A percentile compares a stretch with the other conserved stretches of the same genome.
phyloP scores from a whole-genome alignment of 352 stramenopile species.

The Bremia lactucae region DNA sequence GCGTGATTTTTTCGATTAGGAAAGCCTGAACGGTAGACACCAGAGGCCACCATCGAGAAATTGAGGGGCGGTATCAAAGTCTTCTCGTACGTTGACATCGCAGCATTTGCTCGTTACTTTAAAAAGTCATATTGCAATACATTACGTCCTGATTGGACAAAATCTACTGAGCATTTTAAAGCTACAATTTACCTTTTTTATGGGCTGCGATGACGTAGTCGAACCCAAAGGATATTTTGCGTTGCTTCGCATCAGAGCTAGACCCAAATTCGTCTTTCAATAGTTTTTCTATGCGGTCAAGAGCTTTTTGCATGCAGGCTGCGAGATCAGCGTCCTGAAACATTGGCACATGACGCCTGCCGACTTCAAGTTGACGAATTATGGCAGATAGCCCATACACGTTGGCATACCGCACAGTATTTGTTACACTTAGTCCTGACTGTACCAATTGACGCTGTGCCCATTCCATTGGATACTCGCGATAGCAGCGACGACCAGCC shows the following conservation, averaged over 20 bases:
- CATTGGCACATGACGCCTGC: conserved; percentile 63
- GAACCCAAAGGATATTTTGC: conserved; percentile 66
- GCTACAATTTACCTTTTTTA: conserved; percentile 11
- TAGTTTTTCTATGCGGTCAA: conserved; percentile 51
- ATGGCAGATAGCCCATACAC: conserved; percentile 81
- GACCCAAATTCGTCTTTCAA: conserved; percentile 17
- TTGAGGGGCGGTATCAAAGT: conserved; percentile 84
- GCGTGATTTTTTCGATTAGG: conserved; percentile 83
- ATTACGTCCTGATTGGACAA: conserved; percentile 11
- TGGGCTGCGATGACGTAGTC: conserved; percentile 80
- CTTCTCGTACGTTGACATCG: conserved; percentile 81
- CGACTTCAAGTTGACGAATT: conserved; percentile 85
- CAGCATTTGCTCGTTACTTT: not conserved
- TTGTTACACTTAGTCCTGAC: conserved; percentile 38
- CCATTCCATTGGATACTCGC: conserved; percentile 87
- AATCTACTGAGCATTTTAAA: too few relatives aligned
- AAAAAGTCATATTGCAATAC: conserved; percentile 1
- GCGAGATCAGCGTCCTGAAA: conserved; percentile 48
- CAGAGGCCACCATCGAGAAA: conserved; percentile 83
- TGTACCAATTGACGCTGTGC: conserved; percentile 64
- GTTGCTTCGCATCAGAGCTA: conserved; percentile 17
- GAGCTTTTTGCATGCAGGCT: conserved; percentile 22
- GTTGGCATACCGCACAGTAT: conserved; percentile 68
- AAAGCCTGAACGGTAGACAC: conserved; percentile 82
- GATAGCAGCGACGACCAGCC: conserved; percentile 77